Evolutionary conservation across 768 basidiomycete genomes (phyloP).

Genomic region (Aureoboletus auriporus): DNA sequence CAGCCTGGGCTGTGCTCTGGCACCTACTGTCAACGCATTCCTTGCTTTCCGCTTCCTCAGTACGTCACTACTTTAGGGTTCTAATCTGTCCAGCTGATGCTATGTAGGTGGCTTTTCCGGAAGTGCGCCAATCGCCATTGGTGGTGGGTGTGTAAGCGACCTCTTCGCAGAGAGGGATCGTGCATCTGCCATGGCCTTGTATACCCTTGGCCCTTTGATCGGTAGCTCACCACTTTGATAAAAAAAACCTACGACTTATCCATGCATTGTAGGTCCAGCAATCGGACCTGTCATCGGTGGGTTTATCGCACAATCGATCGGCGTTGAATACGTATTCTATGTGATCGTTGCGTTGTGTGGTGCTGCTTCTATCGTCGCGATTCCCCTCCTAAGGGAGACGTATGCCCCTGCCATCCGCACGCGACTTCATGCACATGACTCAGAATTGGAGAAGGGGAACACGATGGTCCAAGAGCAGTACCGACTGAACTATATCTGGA

Average conservation of each 20-base stretch:
- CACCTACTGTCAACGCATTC: conserved; percentile 51
- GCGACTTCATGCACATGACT: conserved; percentile 35
- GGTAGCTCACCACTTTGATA: conserved; percentile 27
- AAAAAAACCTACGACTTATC: conserved; percentile 6
- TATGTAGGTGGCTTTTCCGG: conserved; percentile 57
- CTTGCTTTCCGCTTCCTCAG: conserved; percentile 68
- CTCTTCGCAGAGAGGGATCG: conserved; percentile 60
- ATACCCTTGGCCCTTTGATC: conserved; percentile 59
- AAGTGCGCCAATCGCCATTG: conserved; percentile 60
- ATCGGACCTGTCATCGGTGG: conserved; percentile 65
- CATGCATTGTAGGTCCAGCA: conserved; percentile 34
- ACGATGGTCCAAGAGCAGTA: conserved; percentile 20
- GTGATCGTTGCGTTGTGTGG: conserved; percentile 44
- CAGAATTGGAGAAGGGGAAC: conserved; percentile 44
- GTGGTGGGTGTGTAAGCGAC: conserved; percentile 64
- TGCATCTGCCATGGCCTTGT: conserved; percentile 69
- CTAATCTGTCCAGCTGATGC: neutral
- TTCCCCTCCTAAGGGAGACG: conserved; percentile 68
- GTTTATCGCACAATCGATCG: conserved; percentile 55
- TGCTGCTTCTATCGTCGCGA: conserved; percentile 42
- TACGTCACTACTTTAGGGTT: conserved; percentile 29
- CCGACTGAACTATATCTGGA: conserved; percentile 47
- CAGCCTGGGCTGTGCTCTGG: conserved; percentile 66
- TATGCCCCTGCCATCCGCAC: conserved; percentile 68
- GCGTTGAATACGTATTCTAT: conserved; percentile 60